phyloP scores from a whole-genome alignment of 176 grass and related monocot genomes.

The Microstegium vimineum region DNA sequence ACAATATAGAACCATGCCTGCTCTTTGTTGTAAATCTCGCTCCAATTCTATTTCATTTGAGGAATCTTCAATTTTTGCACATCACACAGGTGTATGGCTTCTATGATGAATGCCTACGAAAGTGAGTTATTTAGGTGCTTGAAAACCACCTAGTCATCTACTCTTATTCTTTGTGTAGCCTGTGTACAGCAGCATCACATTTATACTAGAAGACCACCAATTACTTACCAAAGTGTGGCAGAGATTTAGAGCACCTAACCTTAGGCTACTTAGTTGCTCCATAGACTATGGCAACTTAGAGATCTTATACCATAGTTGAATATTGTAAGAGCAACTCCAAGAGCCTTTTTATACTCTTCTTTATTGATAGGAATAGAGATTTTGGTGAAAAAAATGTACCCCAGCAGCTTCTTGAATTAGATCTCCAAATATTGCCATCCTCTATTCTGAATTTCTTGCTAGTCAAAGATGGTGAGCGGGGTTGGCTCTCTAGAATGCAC shows the following conservation, averaged over 20 bases:
- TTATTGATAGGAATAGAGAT: background rate
- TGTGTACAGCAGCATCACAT: background rate
- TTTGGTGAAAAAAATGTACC: background rate
- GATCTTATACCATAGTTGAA: background rate
- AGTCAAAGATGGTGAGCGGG: background rate
- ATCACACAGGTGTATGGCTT: constrained; percentile 95
- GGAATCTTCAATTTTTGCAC: constrained; percentile 41
- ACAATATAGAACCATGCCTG: background rate
- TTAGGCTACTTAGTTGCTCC: constrained; percentile 7
- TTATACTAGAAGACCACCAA: background rate
- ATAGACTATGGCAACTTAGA: background rate
- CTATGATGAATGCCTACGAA: constrained; percentile 89
- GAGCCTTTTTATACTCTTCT: background rate
- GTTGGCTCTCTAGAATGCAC: background rate
- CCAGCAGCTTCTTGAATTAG: background rate
- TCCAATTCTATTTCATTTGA: constrained; percentile 3
- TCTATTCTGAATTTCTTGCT: background rate
- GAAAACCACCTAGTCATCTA: constrained; percentile 2
- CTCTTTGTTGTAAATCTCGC: background rate
- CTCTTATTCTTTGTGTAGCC: background rate
- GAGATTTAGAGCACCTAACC: background rate
- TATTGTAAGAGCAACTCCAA: background rate
- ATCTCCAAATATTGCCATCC: background rate
- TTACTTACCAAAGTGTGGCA: background rate
- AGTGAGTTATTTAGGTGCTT: constrained; percentile 55